A percentile compares a stretch with the other conserved stretches of the same genome.
Conservation (phyloP, 169 alveolate species). For the Cryptosporidium parvum region DNA sequence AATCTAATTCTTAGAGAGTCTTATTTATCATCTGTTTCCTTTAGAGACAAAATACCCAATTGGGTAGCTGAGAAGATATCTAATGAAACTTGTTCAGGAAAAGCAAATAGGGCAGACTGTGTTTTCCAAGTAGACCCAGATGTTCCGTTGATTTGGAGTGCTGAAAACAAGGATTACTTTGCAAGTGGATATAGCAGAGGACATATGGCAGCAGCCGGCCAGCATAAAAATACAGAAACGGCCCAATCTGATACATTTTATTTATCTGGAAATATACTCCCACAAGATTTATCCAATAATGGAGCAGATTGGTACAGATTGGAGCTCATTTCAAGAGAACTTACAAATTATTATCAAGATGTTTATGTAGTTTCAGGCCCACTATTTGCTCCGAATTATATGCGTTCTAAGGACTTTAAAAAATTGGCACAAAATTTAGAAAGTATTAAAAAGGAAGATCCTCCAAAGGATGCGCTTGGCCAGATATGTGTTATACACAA, state of each 20-base stretch:
- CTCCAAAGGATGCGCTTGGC: slow-evolving; percentile 65
- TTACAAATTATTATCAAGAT: slow-evolving; percentile 63
- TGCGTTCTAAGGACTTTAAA: slow-evolving; percentile 35
- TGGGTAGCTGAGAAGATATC: slow-evolving; percentile 78
- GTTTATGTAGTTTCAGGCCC: slow-evolving; percentile 78
- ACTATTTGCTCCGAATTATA: slow-evolving; percentile 59
- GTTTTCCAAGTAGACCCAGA: slow-evolving; percentile 64
- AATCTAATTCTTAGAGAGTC: slow-evolving; percentile 63
- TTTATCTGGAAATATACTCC: slow-evolving; percentile 74
- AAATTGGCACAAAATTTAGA: slow-evolving; percentile 17
- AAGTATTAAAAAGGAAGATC: slow-evolving; percentile 16
- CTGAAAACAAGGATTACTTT: slow-evolving; percentile 75
- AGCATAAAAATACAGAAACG: slow-evolving; percentile 63
- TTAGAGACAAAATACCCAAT: slow-evolving; percentile 72
- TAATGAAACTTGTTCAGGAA: slow-evolving; percentile 41
- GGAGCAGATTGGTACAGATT: slow-evolving; percentile 77
- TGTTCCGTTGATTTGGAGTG: slow-evolving; percentile 75
- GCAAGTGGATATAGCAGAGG: slow-evolving; percentile 77
- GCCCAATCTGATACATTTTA: slow-evolving; percentile 72
- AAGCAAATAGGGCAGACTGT: slow-evolving; percentile 48
- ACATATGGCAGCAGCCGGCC: slow-evolving; percentile 76
- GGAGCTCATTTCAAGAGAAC: slow-evolving; percentile 49
- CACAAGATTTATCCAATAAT: slow-evolving; percentile 74
- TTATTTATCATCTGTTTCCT: slow-evolving; percentile 61
- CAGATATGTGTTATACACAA: slow-evolving; percentile 67